phyloP scores from a whole-genome alignment of 306 rosid species.

The Corylus avellana region DNA sequence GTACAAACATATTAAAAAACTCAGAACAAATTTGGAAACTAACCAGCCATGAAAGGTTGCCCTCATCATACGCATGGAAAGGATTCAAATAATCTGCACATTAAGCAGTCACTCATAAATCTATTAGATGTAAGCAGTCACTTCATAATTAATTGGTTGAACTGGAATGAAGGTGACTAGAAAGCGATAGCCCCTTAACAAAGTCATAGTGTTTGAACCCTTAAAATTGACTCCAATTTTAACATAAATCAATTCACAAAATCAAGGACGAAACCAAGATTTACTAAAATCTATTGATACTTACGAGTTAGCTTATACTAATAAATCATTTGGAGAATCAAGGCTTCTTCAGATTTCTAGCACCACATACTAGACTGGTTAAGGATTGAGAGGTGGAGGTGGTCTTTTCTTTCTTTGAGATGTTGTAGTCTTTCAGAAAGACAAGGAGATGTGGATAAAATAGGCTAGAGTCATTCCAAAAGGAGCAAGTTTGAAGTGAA shows the following conservation, averaged over 20 bases:
- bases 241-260: neutral
- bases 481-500: too few species aligned
- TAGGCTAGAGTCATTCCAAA: too few species aligned
- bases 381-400: too few species aligned
- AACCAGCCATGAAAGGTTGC: slow-evolving; percentile 74
- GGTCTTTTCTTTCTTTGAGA: too few species aligned
- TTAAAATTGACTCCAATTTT: neutral
- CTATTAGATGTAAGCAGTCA: slow-evolving; percentile 10
- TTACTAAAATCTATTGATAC: too few species aligned
- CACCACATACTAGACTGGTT: too few species aligned
- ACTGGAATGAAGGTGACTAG: slow-evolving; percentile 8
- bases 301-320: too few species aligned
- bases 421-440: too few species aligned
- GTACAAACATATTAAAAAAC: slow-evolving; percentile 6
- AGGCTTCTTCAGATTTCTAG: too few species aligned
- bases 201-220: neutral
- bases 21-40: slow-evolving; percentile 22
- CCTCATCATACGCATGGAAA: slow-evolving; percentile 72
- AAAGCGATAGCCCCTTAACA: neutral
- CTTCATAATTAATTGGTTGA: slow-evolving; percentile 19
- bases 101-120: slow-evolving; percentile 4
- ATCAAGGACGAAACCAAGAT: neutral
- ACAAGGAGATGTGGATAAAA: too few species aligned
- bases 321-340: too few species aligned
- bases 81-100: slow-evolving; percentile 64